Evolutionary conservation across 2,329 filamentous ascomycete genomes (phyloP), one percentile per base, ranked within the genome.

Genomic region (Trichoderma aggressivum): DNA sequence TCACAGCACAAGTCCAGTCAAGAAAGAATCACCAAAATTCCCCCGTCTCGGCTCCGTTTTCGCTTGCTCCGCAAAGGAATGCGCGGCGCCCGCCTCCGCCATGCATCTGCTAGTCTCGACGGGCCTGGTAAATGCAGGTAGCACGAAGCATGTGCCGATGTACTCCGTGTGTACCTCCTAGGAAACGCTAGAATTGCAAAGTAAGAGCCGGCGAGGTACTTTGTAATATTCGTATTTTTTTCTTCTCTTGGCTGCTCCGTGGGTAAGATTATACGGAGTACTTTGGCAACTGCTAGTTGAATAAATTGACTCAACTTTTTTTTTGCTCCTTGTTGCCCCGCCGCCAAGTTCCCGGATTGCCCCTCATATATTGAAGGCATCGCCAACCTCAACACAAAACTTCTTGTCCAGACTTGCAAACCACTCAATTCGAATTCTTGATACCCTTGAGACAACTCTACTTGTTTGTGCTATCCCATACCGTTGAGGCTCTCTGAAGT

Each of bases 311-410:
- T 66, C 63, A 66, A 56, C 26, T 10, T 24, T 24, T 43, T 43
- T 28, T 16, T 14, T 36, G 12, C 61, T 56, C 65, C 65, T 56
- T 56, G 65, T 26, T 68, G 24, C 66, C 55, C 66, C 65, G 60
- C 65, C 26, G 34, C 53, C 55, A 39, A 68, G 34, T 34, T 50
- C 36, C 55, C 36, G 39, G 24, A 36, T 28, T 53, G 66, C 66
- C 66, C 66, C 66, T 36, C 55, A 60, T 69, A 69, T 69, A 69
- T 69, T 61, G 66, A 69, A 69, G 66, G 26, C 66, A 69, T 69
- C 66, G 56, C 66, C 66, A 69, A 18, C 56, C 39, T n/a, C 5
- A 53, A n/a, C 16, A n/a, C 39, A 24, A 16, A n/a, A 26, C 26
- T 14, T 5, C 34, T 7, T 21, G n/a, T 61, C 36, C 21, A 61